Evolutionary conservation across 1,284 basidiomycete species (phyloP), one percentile per base, ranked within the genome.

Genomic region (Amylostereum areolatum): DNA sequence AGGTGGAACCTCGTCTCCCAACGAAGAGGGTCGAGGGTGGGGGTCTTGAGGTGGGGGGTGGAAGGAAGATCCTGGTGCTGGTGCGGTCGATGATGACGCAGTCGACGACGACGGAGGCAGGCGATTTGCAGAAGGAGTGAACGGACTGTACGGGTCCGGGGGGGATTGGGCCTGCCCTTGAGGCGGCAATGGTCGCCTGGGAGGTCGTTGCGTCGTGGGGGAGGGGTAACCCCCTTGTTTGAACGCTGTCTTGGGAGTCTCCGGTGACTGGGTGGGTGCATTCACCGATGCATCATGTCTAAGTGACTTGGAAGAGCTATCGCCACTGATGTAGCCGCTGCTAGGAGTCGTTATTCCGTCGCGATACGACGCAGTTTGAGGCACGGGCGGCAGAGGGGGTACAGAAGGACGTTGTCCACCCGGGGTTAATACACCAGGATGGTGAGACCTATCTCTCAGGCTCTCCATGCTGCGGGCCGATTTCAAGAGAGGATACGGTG

Each of bases 1-100:
- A 3, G 36, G 37, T 28, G 69, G 70, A 50, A 74, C 75, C 45
- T 59, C 60, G 40, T 52, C 62, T 54, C 56, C 60, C 29, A 62
- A 54, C 35, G 59, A 52, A 25, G 52, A 50, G 12, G 56, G 52
- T 5, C 55, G 47, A 31, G 47, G 24, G 45, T 50, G 34, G n/a
- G 47, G 52, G 37, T 56, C 54, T 27, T n/a, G n/a, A n/a, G n/a
- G n/a, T n/a, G n/a, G n/a, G n/a, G n/a, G n/a, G n/a, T n/a, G n/a
- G n/a, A n/a, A n/a, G n/a, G n/a, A n/a, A n/a, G n/a, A n/a, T n/a
- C n/a, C n/a, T n/a, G n/a, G n/a, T n/a, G n/a, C n/a, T n/a, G n/a
- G n/a, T n/a, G n/a, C n/a, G n/a, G n/a, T n/a, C n/a, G n/a, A n/a
- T n/a, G n/a, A n/a, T n/a, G n/a, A n/a, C n/a, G 40, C 11, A 41